Evolutionary conservation across 371 early-diverging fungal genomes (phyloP), one percentile per base, ranked within the genome.

Genomic region (Mortierella sp.): DNA sequence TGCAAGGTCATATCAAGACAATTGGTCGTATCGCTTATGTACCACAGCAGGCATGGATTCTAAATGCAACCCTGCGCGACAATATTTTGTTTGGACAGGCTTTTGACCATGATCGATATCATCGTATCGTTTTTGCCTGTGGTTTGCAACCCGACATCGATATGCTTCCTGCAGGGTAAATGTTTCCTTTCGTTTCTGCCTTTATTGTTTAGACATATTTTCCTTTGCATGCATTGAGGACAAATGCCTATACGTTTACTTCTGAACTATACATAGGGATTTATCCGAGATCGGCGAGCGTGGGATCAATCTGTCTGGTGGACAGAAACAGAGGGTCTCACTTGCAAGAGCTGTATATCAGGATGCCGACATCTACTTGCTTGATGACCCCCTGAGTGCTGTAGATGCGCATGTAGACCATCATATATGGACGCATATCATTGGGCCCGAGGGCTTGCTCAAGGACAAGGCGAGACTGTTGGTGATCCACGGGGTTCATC

Each of bases 251-350:
- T 7, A 34, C 34, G 11, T 11, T 34, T 5, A 34, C 34, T 11
- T 11, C 34, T 5, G 7, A 5, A 34, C 34, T 34, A 34, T 34
- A 34, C 34, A 7, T 34, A 34, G 34, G 80, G 97, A 98, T 80
- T 68, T 83, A 67, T 94, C 95, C 1, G 96, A 96, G 79, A 96
- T 98, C 78, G 98, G 97, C 48, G 97, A 96, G 78, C 87, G 91
- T 54, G 97, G 97, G 32, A 93, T 96, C 79, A 95, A 92, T 55
- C 76, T 96, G 31, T 90, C 91, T 1, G 97, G 95, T 55, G 95
- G 94, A 3, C 93, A 94, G 70, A 91, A 89, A 78, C 87, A 87
- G n/a, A 87, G 93, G 53, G 82, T 92, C 1, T 86, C 87, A 11
- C 71, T 89, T 41, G 94, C 94, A 1, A 61, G 84, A n/a, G 81